These are phyloP conservation scores for Lotmaria passim DNA, from an alignment of 208 protist genomes.

Conservation along the genomic window DNA sequence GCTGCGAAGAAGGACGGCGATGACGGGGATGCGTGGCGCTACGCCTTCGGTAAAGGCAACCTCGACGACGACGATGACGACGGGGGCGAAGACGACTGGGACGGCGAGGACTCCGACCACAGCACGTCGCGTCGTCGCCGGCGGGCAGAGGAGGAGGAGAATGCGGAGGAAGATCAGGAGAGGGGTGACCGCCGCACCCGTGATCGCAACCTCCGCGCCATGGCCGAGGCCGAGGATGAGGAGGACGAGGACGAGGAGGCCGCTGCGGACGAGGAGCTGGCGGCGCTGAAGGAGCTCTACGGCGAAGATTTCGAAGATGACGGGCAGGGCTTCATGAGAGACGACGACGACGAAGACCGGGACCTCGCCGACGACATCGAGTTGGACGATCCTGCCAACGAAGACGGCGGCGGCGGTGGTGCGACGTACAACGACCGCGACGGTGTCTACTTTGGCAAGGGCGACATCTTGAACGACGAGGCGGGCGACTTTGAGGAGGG, in stretches of 20 bases:
- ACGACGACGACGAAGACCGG: constrained; percentile 58
- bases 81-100: constrained; percentile 50
- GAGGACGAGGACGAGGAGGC: constrained; percentile 48
- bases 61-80: constrained; percentile 40
- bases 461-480: constrained; percentile 44
- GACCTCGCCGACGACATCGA: constrained; percentile 68
- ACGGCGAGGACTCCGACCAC: constrained; percentile 40
- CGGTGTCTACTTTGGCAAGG: constrained; percentile 36
- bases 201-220: constrained; percentile 45
- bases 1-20: constrained; percentile 21
- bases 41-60: constrained; percentile 79
- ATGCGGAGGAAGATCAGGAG: constrained; percentile 41
- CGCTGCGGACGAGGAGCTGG: constrained; percentile 72
- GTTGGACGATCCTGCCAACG: constrained; percentile 60
- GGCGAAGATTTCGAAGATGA: constrained; percentile 88
- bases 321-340: constrained; percentile 42
- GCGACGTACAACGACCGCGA: constrained; percentile 26
- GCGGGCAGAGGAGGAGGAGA: constrained; percentile 35
- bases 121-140: constrained; percentile 38
- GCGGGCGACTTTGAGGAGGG: constrained; percentile 60
- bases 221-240: constrained; percentile 46
- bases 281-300: constrained; percentile 86
- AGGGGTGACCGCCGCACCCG: constrained; percentile 17
- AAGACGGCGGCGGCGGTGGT: constrained; percentile 4
- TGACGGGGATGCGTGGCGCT: constrained; percentile 73